Conservation (phyloP, 1,139 yeast genomes). For the Trichomonascaceae sp. region DNA sequence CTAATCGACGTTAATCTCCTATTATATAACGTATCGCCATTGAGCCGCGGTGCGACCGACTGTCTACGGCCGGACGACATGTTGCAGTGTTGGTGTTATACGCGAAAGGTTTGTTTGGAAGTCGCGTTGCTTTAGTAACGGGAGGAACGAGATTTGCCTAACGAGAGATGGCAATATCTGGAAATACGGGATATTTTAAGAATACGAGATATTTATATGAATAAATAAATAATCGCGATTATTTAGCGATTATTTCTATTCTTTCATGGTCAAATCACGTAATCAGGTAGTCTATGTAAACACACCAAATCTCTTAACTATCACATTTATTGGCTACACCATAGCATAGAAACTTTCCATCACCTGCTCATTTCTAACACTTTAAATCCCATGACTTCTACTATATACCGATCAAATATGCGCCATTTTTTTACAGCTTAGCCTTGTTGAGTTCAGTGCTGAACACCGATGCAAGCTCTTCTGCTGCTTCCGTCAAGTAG, state of each 20-base stretch:
- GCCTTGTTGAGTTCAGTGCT: constrained; percentile 30
- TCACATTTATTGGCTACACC: too few species aligned
- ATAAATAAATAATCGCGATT: too few species aligned
- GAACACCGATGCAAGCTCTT: constrained; percentile 69
- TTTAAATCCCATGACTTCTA: neutral
- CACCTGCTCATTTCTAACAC: neutral
- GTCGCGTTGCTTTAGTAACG: neutral
- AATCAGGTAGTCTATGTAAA: too few species aligned
- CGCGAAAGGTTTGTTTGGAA: neutral
- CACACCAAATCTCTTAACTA: too few species aligned
- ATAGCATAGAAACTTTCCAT: too few species aligned
- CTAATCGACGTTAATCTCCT: constrained; percentile 10
- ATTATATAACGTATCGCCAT: constrained; percentile 7
- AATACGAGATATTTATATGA: too few species aligned
- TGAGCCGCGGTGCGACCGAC: constrained; percentile 6
- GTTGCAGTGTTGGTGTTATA: neutral
- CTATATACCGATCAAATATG: neutral
- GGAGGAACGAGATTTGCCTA: too few species aligned
- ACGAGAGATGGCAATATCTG: too few species aligned
- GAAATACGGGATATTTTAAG: neutral
- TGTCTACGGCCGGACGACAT: constrained; percentile 4
- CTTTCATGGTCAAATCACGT: too few species aligned
- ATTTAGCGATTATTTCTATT: too few species aligned
- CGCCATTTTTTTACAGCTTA: constrained; percentile 27
- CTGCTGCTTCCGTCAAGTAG: constrained; percentile 72